These are phyloP conservation scores for Kernera saxatilis DNA, from an alignment of 345 rosid species.

Conservation along the genomic window DNA sequence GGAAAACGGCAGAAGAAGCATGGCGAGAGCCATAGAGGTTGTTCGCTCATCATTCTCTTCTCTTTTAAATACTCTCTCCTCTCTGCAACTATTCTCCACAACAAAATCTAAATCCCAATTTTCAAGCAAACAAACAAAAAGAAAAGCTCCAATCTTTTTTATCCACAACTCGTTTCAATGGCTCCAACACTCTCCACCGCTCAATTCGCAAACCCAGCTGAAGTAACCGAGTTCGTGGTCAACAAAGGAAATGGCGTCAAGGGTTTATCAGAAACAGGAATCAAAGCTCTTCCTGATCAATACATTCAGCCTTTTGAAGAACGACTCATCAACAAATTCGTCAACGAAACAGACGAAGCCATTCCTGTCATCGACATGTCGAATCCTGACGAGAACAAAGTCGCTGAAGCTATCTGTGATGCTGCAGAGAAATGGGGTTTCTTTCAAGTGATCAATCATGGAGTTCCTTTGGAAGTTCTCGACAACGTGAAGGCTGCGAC, in stretches of 20 bases:
- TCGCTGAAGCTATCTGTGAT: conserved; percentile 38
- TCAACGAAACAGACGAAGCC: conserved; percentile 28
- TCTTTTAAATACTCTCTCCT: conserved; percentile 24
- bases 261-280: conserved; percentile 45
- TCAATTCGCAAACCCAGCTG: conserved; percentile 17
- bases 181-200: conserved; percentile 27
- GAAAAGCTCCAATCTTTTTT: not conserved
- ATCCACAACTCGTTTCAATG: conserved; percentile 7
- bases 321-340: conserved; percentile 30
- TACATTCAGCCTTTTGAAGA: conserved; percentile 42
- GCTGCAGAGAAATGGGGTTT: conserved; percentile 54
- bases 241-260: conserved; percentile 43
- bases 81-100: conserved; percentile 13
- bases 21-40: conserved; percentile 28
- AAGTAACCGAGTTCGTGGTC: conserved; percentile 38
- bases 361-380: conserved; percentile 47
- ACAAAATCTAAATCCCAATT: not conserved
- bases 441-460: conserved; percentile 48
- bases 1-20: conserved; percentile 25
- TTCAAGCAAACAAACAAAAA: not conserved
- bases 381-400: conserved; percentile 25
- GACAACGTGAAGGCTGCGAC: conserved; percentile 36
- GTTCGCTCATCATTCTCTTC: conserved; percentile 25
- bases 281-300: conserved; percentile 37
- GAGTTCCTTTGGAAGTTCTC: conserved; percentile 39